phyloP scores from a whole-genome alignment of 140 eudicot species.

The Senecio squalidus region DNA sequence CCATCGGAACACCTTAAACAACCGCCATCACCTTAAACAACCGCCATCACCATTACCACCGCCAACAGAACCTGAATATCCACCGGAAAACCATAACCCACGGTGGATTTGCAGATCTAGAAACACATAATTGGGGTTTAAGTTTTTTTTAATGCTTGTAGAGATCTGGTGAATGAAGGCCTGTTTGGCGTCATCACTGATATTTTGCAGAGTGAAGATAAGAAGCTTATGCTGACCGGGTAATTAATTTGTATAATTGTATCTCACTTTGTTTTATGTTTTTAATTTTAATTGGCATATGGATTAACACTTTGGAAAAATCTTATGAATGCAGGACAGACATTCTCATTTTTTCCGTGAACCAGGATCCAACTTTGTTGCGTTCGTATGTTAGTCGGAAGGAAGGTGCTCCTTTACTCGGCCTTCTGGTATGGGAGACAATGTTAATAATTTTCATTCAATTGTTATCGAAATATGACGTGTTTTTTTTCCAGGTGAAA shows the following conservation, averaged over 20 bases:
- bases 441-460: no score
- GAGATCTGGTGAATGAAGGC: conserved; percentile 88
- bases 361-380: conserved; percentile 73
- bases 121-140: no score
- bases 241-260: conserved; percentile 42
- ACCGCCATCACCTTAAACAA: no score
- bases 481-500: no score
- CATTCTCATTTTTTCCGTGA: conserved; percentile 76
- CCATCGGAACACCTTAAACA: no score
- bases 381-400: conserved; percentile 70
- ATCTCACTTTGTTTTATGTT: background rate
- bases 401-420: conserved; percentile 72
- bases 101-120: no score
- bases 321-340: conserved; percentile 90
- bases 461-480: no score
- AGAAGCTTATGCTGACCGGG: conserved; percentile 84
- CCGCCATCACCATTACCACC: no score
- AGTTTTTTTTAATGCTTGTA: no score
- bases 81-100: no score
- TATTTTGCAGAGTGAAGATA: conserved; percentile 66
- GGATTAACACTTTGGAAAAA: conserved; percentile 13
- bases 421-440: conserved; percentile 93
- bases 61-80: no score
- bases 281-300: background rate
- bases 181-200: conserved; percentile 60